A percentile compares a stretch with the other conserved stretches of the same genome.
Conservation (phyloP, 2,329 filamentous ascomycete genomes). For the Ascochyta rabiei region DNA sequence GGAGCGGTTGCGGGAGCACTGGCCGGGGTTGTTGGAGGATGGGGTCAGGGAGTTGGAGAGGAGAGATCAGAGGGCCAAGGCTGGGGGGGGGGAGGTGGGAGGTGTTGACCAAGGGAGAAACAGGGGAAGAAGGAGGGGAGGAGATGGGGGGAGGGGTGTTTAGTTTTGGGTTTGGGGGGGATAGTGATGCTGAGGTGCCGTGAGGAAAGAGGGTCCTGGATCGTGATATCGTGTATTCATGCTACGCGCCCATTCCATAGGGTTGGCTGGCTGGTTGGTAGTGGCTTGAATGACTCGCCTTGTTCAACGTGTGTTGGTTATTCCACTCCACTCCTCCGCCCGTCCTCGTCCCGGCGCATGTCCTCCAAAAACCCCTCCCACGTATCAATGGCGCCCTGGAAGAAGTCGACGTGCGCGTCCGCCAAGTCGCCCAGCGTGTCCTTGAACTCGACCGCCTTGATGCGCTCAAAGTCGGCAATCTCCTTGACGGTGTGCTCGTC, state of each 20-base stretch:
- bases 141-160: constrained; percentile 59
- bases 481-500: constrained; percentile 96
- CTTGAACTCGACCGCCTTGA: constrained; percentile 93
- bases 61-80: constrained; percentile 64
- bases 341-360: constrained; percentile 72
- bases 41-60: constrained; percentile 70
- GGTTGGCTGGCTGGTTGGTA: too few relatives aligned
- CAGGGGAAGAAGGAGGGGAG: constrained; percentile 62
- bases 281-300: too few relatives aligned
- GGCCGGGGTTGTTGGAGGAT: constrained; percentile 69
- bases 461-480: constrained; percentile 91
- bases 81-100: constrained; percentile 75
- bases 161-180: constrained; percentile 66
- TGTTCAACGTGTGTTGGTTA: too few relatives aligned
- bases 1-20: constrained; percentile 65
- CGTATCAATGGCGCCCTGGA: constrained; percentile 75
- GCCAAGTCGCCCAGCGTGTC: constrained; percentile 82
- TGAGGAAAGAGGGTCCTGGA: constrained; percentile 11
- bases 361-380: constrained; percentile 92
- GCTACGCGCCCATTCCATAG: too few relatives aligned
- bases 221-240: background rate
- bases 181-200: constrained; percentile 51
- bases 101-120: constrained; percentile 66
- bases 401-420: constrained; percentile 86
- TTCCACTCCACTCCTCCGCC: constrained; percentile 31